Base-by-base conservation (phyloP, 805 yeast species). In the Dipodascus albidus region DNA sequence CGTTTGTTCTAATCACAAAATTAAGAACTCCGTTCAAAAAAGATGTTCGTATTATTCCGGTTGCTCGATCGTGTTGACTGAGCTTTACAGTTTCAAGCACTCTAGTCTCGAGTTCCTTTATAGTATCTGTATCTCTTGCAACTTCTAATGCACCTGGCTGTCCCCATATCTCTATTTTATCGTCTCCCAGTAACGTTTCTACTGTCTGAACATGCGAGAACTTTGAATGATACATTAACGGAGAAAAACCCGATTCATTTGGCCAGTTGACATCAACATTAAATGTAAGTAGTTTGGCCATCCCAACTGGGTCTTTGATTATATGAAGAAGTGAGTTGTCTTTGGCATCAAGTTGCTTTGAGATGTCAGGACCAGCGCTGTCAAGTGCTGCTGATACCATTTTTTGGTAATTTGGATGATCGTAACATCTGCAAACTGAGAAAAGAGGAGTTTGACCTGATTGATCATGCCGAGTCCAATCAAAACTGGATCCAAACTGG, bases 311-410 rank as follows among this genome's bases (percentile, higher is more conserved):
- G 14, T 75, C 74, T 50, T 78, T 76, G 27, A 87, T 69, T 2
- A 85, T 76, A 67, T 91, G 98, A 31, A 91, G 68, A 2, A 91
- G 62, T 0, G 93, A 81, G 63, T 89, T 88, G 0, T 91, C 91
- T 53, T 79, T 76, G 21, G 64, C 67, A 62, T 91, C 97, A 4
- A 79, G 69, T 63, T 91, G 97, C 24, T 80, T 82, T 48, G 70
- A 70, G 56, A 77, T 75, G 55, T 77, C 71, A 35, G 55, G 44
- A 2, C 17, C 47, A 11, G 21, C 42, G 47, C 58, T 31, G 15
- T 62, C 57, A 52, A 84, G 74, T 0, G 81, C 79, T 11, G 62
- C 66, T 17, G 58, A 50, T 3, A 87, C 67, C 59, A 87, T 62
- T 2, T 62, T 62, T 1, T 71, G 63, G 64, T 89, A 90, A 33